A percentile compares a stretch with the other conserved stretches of the same genome.
Conservation (phyloP, 2,329 filamentous ascomycete genomes). For the Akanthomyces dipterigenus region DNA sequence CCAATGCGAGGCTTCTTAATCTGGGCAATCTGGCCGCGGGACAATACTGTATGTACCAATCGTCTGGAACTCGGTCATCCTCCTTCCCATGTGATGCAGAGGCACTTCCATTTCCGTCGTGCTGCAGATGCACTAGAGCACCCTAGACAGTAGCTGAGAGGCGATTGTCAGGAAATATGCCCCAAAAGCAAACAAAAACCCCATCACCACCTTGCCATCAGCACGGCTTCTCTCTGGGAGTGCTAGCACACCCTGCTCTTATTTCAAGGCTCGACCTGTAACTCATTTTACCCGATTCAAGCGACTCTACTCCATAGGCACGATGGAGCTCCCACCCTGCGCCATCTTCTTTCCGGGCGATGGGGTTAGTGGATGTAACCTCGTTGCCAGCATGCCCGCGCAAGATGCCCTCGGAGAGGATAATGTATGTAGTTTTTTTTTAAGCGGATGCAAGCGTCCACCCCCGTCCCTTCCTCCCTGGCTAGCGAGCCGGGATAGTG, state of each 20-base stretch:
- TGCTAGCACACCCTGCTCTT: neutral
- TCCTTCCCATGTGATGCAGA: constrained; percentile 7
- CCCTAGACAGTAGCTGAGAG: neutral
- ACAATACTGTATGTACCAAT: neutral
- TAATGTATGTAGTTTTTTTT: no score
- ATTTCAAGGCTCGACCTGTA: neutral
- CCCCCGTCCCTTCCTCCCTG: neutral
- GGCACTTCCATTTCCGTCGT: constrained; percentile 1
- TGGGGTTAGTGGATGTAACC: neutral
- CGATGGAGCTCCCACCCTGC: neutral
- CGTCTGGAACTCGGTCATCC: neutral
- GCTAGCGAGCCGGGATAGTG: neutral
- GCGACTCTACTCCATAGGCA: neutral
- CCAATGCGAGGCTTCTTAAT: neutral
- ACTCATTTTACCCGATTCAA: neutral
- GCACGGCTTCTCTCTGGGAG: neutral
- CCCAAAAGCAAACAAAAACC: neutral
- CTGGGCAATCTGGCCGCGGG: neutral
- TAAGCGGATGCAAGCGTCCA: no score
- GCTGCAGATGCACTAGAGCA: constrained; percentile 4
- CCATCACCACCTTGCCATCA: neutral
- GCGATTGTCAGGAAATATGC: neutral
- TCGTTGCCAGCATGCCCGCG: neutral
- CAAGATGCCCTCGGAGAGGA: neutral
- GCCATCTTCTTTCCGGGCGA: neutral